These are phyloP conservation scores for Pseudozyma sp. DNA, from an alignment of 1,284 basidiomycete genomes.

Conservation along the genomic window DNA sequence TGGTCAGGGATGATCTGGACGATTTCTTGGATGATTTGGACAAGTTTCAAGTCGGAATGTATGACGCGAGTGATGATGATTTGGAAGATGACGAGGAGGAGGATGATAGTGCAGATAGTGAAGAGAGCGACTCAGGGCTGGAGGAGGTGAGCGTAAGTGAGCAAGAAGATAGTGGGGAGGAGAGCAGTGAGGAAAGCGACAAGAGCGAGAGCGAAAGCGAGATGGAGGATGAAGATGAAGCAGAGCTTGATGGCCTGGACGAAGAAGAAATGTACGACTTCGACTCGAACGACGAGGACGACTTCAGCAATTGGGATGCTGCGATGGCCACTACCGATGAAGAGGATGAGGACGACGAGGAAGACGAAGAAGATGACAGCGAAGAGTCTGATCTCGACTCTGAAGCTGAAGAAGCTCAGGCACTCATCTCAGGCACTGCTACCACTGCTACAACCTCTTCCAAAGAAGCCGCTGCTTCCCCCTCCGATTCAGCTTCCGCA, in stretches of 20 bases:
- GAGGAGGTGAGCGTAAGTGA: constrained; percentile 24
- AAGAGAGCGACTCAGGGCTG: constrained; percentile 8
- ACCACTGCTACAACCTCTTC: not conserved
- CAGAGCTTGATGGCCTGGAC: constrained; percentile 9
- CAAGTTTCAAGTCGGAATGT: constrained; percentile 54
- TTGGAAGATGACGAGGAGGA: constrained; percentile 6
- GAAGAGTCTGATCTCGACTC: constrained; percentile 23
- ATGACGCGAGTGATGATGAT: constrained; percentile 24
- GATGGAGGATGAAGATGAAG: constrained; percentile 3
- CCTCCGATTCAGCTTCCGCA: constrained; percentile 9
- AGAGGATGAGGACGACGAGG: constrained; percentile 18
- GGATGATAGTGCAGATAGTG: constrained; percentile 13
- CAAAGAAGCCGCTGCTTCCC: not conserved
- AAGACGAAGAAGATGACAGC: constrained; percentile 11
- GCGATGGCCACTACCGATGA: constrained; percentile 54
- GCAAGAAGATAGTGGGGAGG: constrained; percentile 4
- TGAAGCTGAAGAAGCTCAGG: constrained; percentile 39
- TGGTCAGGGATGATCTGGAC: constrained; percentile 55
- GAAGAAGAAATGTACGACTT: constrained; percentile 42
- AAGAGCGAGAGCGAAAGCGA: constrained; percentile 12
- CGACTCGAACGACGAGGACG: constrained; percentile 47
- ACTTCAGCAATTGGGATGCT: constrained; percentile 52
- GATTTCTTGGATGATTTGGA: constrained; percentile 62
- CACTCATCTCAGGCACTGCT: constrained; percentile 19
- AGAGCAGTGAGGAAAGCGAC: constrained; percentile 3